Percentiles rank a stretch among this genome's conserved stretches.
These are phyloP conservation scores for Persicaria maculosa DNA, from an alignment of 148 eudicot genomes.

Conservation along the genomic window DNA sequence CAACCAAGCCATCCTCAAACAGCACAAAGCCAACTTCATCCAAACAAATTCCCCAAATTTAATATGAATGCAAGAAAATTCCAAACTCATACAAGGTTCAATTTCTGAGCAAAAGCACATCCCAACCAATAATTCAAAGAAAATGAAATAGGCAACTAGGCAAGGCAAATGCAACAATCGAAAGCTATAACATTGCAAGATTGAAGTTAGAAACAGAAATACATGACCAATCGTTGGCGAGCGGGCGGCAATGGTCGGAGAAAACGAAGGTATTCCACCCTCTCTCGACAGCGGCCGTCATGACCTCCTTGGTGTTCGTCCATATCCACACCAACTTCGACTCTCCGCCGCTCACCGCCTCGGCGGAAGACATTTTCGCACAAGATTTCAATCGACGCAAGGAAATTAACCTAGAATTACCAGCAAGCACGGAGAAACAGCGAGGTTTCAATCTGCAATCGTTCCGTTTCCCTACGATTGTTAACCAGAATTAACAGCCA, in stretches of 20 bases:
- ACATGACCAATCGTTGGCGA: slow-evolving; percentile 73
- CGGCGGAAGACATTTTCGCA: slow-evolving; percentile 22
- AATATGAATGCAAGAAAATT: neutral
- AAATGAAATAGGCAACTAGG: too few relatives aligned
- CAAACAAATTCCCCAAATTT: neutral
- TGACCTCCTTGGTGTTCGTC: slow-evolving; percentile 80
- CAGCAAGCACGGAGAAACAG: neutral
- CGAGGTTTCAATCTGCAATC: slow-evolving; percentile 22
- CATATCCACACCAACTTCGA: slow-evolving; percentile 81
- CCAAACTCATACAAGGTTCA: neutral
- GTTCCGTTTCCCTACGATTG: slow-evolving; percentile 35
- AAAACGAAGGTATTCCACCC: slow-evolving; percentile 88
- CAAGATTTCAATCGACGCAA: slow-evolving; percentile 18
- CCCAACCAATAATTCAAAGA: neutral
- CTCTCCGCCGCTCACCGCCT: slow-evolving; percentile 19
- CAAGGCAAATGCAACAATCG: neutral
- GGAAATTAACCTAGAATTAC: slow-evolving; percentile 3
- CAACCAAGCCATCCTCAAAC: neutral
- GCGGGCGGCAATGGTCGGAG: slow-evolving; percentile 26
- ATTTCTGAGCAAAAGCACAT: too few relatives aligned
- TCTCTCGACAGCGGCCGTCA: slow-evolving; percentile 85
- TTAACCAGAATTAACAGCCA: slow-evolving; percentile 2
- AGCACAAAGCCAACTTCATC: too few relatives aligned
- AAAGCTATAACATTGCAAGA: neutral
- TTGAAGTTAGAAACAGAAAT: slow-evolving; percentile 12